Conservation (phyloP, 352 stramenopile species). For the Pythium dissimile region DNA sequence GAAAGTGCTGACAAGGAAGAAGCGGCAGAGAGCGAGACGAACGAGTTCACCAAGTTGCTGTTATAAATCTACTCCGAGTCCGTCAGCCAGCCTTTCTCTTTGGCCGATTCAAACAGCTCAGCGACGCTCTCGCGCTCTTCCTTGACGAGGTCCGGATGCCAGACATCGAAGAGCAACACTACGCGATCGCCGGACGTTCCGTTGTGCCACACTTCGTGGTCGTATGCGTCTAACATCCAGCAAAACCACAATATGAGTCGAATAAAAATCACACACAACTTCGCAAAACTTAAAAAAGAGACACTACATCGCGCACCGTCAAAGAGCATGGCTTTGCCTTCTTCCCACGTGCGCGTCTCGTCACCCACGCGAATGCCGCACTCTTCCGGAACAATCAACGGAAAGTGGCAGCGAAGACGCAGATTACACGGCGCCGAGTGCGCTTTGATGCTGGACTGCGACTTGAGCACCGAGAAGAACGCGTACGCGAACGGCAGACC, state of each 20-base stretch:
- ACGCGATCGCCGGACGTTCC: constrained; percentile 65
- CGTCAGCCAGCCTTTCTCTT: constrained; percentile 76
- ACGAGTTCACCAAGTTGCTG: constrained; percentile 1
- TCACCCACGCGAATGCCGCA: constrained; percentile 93
- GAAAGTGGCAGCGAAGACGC: constrained; percentile 93
- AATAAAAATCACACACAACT: background rate
- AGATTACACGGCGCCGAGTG: constrained; percentile 96
- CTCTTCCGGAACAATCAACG: constrained; percentile 83
- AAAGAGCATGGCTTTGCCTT: constrained; percentile 78
- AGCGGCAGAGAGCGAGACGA: background rate
- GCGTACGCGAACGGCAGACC: constrained; percentile 92
- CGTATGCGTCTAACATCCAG: constrained; percentile 53
- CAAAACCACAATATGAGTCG: background rate
- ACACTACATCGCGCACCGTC: constrained; percentile 65
- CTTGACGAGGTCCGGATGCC: constrained; percentile 62
- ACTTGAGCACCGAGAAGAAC: constrained; percentile 95
- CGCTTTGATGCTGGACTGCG: constrained; percentile 84
- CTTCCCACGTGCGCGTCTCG: constrained; percentile 75
- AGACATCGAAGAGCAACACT: constrained; percentile 85
- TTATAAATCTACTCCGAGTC: constrained; percentile 31
- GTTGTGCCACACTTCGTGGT: constrained; percentile 80
- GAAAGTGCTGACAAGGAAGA: background rate
- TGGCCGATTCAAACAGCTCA: constrained; percentile 71
- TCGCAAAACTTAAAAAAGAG: background rate
- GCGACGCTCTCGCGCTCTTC: constrained; percentile 54